Evolutionary conservation across 2,329 filamentous ascomycete genomes (phyloP).

Genomic region (Epichloe aotearoae): DNA sequence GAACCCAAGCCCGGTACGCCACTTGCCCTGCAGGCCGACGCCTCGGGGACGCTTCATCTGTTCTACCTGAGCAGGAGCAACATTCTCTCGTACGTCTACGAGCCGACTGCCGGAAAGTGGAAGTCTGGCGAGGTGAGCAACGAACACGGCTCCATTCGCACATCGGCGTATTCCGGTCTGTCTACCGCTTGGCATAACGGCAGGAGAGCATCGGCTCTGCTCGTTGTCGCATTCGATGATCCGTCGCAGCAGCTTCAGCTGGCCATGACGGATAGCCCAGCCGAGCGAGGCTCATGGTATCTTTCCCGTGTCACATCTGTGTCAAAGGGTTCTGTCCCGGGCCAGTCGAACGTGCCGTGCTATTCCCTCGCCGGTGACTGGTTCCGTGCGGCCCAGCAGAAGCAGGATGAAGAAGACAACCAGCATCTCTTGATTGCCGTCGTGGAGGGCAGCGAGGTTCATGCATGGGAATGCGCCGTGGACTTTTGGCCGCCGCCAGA

Average conservation of each 20-base stretch:
- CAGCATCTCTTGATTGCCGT: slow-evolving; percentile 9
- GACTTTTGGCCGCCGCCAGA: slow-evolving; percentile 7
- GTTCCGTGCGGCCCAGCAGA: background rate
- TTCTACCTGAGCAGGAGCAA: slow-evolving; percentile 12
- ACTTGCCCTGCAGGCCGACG: slow-evolving; percentile 8
- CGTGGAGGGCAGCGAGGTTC: slow-evolving; percentile 6
- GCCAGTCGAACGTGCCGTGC: slow-evolving; percentile 6
- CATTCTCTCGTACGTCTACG: slow-evolving; percentile 7
- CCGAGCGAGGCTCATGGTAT: slow-evolving; percentile 6
- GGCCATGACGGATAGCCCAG: slow-evolving; percentile 8
- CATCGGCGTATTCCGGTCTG: slow-evolving; percentile 7
- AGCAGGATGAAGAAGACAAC: background rate
- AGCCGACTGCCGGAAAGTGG: slow-evolving; percentile 8
- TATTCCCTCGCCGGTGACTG: slow-evolving; percentile 11
- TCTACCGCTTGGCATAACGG: slow-evolving; percentile 11
- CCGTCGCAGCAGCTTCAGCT: slow-evolving; percentile 9
- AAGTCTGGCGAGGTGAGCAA: slow-evolving; percentile 3
- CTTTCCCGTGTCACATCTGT: slow-evolving; percentile 7
- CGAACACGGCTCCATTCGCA: slow-evolving; percentile 1
- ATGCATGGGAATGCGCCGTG: slow-evolving; percentile 10
- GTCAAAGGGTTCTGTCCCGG: slow-evolving; percentile 2
- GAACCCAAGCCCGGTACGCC: slow-evolving; percentile 10
- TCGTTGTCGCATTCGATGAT: slow-evolving; percentile 10
- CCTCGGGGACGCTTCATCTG: slow-evolving; percentile 9
- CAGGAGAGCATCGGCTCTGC: slow-evolving; percentile 2